Percentiles rank a stretch among this genome's conserved stretches.
phyloP scores from a whole-genome alignment of 73 alveolate species.

The Stentor roeselii region DNA sequence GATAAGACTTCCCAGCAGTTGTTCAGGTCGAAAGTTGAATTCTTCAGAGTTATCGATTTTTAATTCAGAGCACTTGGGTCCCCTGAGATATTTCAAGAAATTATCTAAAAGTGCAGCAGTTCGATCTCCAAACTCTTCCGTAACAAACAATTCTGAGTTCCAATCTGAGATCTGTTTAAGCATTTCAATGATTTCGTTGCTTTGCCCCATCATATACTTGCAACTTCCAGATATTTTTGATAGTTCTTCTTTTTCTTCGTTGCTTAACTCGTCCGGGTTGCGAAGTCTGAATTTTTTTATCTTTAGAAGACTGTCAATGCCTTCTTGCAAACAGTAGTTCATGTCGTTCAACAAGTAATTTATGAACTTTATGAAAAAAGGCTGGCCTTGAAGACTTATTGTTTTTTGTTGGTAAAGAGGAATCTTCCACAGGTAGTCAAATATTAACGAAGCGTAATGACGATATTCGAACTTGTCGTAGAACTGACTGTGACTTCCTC shows the following conservation, averaged over 20 bases:
- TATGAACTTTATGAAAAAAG: conserved; percentile 54
- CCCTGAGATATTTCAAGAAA: conserved; percentile 46
- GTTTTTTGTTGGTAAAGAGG: conserved; percentile 40
- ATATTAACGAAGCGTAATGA: conserved; percentile 51
- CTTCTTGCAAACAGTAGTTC: conserved; percentile 73
- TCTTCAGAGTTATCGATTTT: conserved; percentile 49
- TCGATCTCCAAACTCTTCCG: conserved; percentile 57
- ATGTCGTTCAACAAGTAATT: conserved; percentile 66
- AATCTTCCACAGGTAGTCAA: conserved; percentile 56
- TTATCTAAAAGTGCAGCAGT: conserved; percentile 58
- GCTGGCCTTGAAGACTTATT: conserved; percentile 34
- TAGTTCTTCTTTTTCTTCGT: conserved; percentile 46
- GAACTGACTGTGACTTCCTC: conserved; percentile 53
- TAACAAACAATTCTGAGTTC: conserved; percentile 47
- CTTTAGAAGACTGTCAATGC: conserved; percentile 47
- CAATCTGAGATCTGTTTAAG: conserved; percentile 45
- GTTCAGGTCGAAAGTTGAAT: conserved; percentile 39
- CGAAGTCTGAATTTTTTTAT: conserved; percentile 44
- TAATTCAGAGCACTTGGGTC: conserved; percentile 41
- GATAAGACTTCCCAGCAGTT: conserved; percentile 35
- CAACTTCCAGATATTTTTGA: conserved; percentile 40
- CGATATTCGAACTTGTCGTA: conserved; percentile 70
- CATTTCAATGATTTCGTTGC: conserved; percentile 56
- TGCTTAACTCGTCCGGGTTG: conserved; percentile 20
- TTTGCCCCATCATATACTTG: conserved; percentile 53